phyloP scores from a whole-genome alignment of 805 yeast genomes.

The Metschnikowia cubensis region DNA sequence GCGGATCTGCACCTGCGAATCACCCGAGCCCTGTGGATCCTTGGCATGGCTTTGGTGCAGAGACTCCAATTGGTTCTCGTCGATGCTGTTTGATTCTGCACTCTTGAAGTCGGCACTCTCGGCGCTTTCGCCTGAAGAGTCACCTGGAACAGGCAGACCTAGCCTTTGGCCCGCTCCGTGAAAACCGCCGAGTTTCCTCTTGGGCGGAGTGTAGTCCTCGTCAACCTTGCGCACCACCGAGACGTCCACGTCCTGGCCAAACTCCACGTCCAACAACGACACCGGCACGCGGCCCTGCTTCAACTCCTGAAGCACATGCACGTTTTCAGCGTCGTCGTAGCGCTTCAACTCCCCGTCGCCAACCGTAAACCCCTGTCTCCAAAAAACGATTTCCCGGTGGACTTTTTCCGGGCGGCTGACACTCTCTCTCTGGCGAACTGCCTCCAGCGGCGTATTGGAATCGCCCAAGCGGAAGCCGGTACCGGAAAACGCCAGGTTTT shows the following conservation, averaged over 20 bases:
- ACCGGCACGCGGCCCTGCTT: constrained; percentile 91
- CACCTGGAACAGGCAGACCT: constrained; percentile 88
- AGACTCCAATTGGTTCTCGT: constrained; percentile 1
- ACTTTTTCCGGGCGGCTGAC: constrained; percentile 45
- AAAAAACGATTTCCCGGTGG: constrained; percentile 79
- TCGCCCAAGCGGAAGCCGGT: constrained; percentile 53
- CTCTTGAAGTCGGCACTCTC: too few relatives aligned
- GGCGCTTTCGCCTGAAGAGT: constrained; percentile 17
- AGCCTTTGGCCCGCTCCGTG: constrained; percentile 77
- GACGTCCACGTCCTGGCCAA: constrained; percentile 93
- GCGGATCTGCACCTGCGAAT: constrained; percentile 74
- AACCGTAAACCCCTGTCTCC: constrained; percentile 95
- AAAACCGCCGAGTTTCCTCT: constrained; percentile 59
- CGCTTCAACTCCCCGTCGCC: constrained; percentile 85
- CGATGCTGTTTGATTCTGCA: constrained; percentile 12
- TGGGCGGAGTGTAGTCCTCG: constrained; percentile 75
- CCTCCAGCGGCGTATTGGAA: constrained; percentile 35
- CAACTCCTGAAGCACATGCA: constrained; percentile 70
- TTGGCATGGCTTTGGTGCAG: neutral
- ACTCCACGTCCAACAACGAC: constrained; percentile 71
- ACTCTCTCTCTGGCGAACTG: constrained; percentile 26
- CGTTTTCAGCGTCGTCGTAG: constrained; percentile 91
- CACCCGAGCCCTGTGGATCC: constrained; percentile 44
- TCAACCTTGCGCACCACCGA: constrained; percentile 76
- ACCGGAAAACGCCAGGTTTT: constrained; percentile 38